Conservation (phyloP, 306 rosid species). For the Cyclanthera cordifolia region DNA sequence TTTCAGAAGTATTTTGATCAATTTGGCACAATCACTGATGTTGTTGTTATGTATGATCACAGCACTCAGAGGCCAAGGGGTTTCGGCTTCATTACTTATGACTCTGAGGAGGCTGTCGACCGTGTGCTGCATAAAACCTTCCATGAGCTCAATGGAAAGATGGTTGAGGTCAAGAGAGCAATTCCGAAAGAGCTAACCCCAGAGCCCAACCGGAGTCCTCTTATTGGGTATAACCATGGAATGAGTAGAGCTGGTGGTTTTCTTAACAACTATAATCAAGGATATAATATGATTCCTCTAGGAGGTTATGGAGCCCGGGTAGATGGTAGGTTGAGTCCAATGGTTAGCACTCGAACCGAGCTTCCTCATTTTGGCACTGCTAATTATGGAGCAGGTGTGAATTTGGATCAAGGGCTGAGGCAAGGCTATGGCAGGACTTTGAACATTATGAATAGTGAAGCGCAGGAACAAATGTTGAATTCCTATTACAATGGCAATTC, state of each 20-base stretch:
- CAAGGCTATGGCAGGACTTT: conserved; percentile 55
- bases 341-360: conserved; percentile 56
- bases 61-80: conserved; percentile 82
- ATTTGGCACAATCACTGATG: conserved; percentile 74
- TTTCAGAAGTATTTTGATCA: conserved; percentile 77
- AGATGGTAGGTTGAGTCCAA: conserved; percentile 79
- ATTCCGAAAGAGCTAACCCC: conserved; percentile 85
- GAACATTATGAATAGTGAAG: conserved; percentile 56
- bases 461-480: conserved; percentile 60
- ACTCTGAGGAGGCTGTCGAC: conserved; percentile 83
- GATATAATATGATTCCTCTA: conserved; percentile 63
- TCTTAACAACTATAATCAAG: conserved; percentile 56
- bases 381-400: conserved; percentile 68
- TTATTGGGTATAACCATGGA: conserved; percentile 57
- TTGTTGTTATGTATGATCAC: conserved; percentile 94
- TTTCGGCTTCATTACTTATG: conserved; percentile 28
- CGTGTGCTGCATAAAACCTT: conserved; percentile 69
- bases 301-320: conserved; percentile 80
- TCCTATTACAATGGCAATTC: conserved; percentile 57
- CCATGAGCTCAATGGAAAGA: conserved; percentile 83
- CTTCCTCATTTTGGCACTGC: conserved; percentile 56
- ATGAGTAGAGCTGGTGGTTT: conserved; percentile 51
- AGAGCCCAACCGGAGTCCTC: conserved; percentile 61
- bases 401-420: conserved; percentile 65
- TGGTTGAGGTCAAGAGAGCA: conserved; percentile 95